Percentiles rank a stretch among this genome's conserved stretches.
Conservation (phyloP, 768 basidiomycete species). For the Leccinum sublutescens region DNA sequence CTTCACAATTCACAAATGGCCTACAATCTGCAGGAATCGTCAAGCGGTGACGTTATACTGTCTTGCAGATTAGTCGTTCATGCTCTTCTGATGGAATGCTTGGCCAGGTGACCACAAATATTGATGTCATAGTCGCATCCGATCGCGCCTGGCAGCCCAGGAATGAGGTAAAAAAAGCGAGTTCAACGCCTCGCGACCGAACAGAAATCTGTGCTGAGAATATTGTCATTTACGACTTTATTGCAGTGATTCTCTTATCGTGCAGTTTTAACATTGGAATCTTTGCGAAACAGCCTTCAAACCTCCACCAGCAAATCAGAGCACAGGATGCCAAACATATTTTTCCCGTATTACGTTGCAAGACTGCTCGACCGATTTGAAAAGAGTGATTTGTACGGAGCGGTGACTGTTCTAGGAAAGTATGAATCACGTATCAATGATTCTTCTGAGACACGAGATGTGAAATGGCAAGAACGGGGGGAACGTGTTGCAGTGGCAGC, state of each 20-base stretch:
- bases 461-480: constrained; percentile 4
- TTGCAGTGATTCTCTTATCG: not conserved
- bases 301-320: not conserved
- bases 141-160: not conserved
- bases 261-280: not conserved
- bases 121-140: not conserved
- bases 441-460: not conserved
- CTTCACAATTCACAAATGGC: not conserved
- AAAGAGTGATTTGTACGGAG: not conserved
- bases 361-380: not conserved
- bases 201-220: not conserved
- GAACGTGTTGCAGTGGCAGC: constrained; percentile 9
- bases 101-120: not conserved
- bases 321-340: not conserved
- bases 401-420: not conserved
- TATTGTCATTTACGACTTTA: not conserved
- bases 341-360: not conserved
- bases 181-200: not conserved
- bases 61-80: not conserved
- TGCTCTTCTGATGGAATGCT: not conserved
- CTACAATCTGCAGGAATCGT: not conserved
- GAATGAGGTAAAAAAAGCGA: constrained; percentile 11
- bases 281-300: no score
- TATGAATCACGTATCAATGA: not conserved
- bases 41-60: not conserved